Base-by-base conservation (phyloP, 371 early-diverging fungal species). In the Fennellomyces sp. region DNA sequence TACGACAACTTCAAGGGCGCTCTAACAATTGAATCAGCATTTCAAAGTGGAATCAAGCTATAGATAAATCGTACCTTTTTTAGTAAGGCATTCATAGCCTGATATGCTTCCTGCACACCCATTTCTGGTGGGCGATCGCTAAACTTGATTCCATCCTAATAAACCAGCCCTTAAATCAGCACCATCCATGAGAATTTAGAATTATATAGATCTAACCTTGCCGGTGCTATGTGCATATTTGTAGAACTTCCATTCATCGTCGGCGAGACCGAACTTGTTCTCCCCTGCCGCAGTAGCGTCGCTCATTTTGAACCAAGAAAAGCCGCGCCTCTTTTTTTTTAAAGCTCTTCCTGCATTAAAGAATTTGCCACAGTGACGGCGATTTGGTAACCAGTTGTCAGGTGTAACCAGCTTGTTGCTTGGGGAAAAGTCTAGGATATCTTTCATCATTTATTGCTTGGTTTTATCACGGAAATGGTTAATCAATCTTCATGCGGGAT, bases 81-180 rank as follows among this genome's bases (percentile, higher is more conserved):
- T 55, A 81, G 52, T 21, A 84, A 41, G 5, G 73, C 52, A 52
- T 84, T 84, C 78, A 84, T 78, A 10, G 82, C 75, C 13, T 63
- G 27, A 26, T 76, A 78, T 5, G 80, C 72, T 17, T 72, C 77
- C 61, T 60, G 60, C 4, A 77, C 68, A 36, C 66, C 70, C 68
- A 76, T 73, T 30, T 75, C 76, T 6, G 73, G 65, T 52, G 79
- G 79, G 38, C 69, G 71, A 63, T 78, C 79, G 35, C 67, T 73
- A 35, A 78, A 70, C 59, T 73, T 73, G 35, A 75, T 60, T 11
- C 79, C 79, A n/a, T 54, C 55, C 55, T 54, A 26, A 29, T 23
- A 72, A 71, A 63, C 5, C 8, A 60, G 36, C 30, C 27, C 21
- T 45, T 31, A 15, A 10, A 33, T 31, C 13, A 15, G 13, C 45